A percentile compares a stretch with the other conserved stretches of the same genome.
phyloP scores from a whole-genome alignment of 2,329 filamentous ascomycete genomes.

The Fusarium praegraminearum region DNA sequence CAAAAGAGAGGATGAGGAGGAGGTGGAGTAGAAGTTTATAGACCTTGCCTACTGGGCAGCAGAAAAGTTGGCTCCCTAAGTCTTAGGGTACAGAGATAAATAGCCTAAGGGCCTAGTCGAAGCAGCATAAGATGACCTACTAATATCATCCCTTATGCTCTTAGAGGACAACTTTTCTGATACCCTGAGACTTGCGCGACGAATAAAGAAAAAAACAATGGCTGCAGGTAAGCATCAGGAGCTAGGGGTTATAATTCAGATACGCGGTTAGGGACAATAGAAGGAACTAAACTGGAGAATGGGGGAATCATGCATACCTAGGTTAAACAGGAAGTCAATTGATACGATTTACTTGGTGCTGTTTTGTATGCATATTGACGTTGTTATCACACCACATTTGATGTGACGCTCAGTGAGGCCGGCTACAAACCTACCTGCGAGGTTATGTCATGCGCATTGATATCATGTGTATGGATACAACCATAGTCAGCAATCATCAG shows the following conservation, averaged over 20 bases:
- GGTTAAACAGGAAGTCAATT: constrained; percentile 21
- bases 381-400: constrained; percentile 11
- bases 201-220: constrained; percentile 9
- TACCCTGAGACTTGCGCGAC: not conserved
- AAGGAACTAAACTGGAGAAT: constrained; percentile 27
- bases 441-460: constrained; percentile 6
- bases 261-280: constrained; percentile 26
- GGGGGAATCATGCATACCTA: constrained; percentile 28
- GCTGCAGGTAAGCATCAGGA: not conserved
- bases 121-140: no score
- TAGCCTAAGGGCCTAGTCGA: no score
- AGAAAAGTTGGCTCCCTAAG: no score
- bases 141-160: no score
- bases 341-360: constrained; percentile 6
- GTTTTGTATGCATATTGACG: not conserved
- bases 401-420: constrained; percentile 6
- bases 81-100: no score
- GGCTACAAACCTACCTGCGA: not conserved
- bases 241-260: constrained; percentile 13
- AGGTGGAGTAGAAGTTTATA: not conserved
- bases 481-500: constrained; percentile 6
- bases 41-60: not conserved
- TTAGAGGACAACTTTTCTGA: no score
- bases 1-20: constrained; percentile 10
- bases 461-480: not conserved